These are phyloP conservation scores for Elongisporangium anandrum DNA, from an alignment of 352 stramenopile species.

Conservation along the genomic window DNA sequence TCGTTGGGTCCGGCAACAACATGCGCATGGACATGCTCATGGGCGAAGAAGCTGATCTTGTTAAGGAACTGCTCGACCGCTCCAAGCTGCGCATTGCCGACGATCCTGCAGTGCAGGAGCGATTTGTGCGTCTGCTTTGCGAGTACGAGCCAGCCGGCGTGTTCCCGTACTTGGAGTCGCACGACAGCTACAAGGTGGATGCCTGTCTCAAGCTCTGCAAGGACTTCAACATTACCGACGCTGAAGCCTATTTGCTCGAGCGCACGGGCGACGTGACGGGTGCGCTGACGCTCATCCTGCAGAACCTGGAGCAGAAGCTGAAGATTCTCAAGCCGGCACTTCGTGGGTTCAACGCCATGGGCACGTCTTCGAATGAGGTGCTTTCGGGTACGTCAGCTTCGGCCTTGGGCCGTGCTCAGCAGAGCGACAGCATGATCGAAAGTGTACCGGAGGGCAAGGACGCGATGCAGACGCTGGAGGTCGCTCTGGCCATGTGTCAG, in stretches of 20 bases:
- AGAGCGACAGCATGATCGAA: constrained; percentile 82
- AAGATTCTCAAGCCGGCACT: constrained; percentile 88
- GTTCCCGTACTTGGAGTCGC: constrained; percentile 77
- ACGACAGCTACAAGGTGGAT: constrained; percentile 88
- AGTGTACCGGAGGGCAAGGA: constrained; percentile 70
- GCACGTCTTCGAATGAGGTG: constrained; percentile 34
- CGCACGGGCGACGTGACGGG: constrained; percentile 92
- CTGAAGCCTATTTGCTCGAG: constrained; percentile 91
- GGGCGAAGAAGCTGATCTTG: constrained; percentile 66
- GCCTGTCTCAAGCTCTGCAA: constrained; percentile 81
- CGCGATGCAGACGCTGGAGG: constrained; percentile 87
- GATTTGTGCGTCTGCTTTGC: constrained; percentile 75
- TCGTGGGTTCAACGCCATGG: constrained; percentile 60
- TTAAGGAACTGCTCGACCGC: constrained; percentile 77
- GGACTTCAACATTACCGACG: constrained; percentile 81
- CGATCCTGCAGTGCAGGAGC: constrained; percentile 76
- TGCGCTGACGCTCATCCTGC: constrained; percentile 89
- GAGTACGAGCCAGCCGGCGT: constrained; percentile 75
- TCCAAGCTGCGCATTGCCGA: constrained; percentile 80
- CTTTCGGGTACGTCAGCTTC: constrained; percentile 17
- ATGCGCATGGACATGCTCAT: constrained; percentile 26
- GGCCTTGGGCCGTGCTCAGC: constrained; percentile 28
- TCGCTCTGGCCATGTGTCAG: constrained; percentile 92
- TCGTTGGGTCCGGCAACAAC: constrained; percentile 54
- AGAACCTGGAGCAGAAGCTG: constrained; percentile 91